phyloP scores from a whole-genome alignment of 306 rosid species.

The Fragaria nilgerrensis region DNA sequence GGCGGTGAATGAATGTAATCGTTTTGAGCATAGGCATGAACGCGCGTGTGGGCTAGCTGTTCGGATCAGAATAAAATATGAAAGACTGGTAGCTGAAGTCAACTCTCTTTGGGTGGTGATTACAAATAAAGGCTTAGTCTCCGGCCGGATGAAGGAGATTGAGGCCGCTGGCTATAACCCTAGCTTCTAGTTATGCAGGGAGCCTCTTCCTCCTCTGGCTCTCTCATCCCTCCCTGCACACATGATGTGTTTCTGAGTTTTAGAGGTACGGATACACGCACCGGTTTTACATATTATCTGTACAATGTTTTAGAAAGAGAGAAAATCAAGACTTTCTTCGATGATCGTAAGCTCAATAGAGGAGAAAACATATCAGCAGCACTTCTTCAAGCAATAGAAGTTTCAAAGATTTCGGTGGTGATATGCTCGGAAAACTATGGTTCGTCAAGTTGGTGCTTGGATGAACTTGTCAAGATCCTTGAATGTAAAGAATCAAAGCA shows the following conservation, averaged over 20 bases:
- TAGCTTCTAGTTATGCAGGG: not conserved
- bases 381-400: not conserved
- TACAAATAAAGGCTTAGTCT: not conserved
- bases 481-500: not conserved
- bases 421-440: not conserved
- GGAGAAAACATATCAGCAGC: not conserved
- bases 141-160: not conserved
- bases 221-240: not conserved
- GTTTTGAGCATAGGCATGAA: not conserved
- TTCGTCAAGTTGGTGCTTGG: not conserved
- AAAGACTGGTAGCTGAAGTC: not conserved
- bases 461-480: not conserved
- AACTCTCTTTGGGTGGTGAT: not conserved
- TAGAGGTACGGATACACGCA: not conserved
- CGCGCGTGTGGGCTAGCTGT: not conserved
- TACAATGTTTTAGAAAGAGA: not conserved
- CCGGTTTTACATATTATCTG: not conserved
- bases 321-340: not conserved
- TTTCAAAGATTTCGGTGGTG: not conserved
- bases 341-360: not conserved
- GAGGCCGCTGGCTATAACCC: not conserved
- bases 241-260: not conserved
- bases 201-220: not conserved
- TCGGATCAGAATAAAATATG: too few relatives aligned
- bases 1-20: not conserved